Percentiles rank a stretch among this genome's conserved stretches.
phyloP scores from a whole-genome alignment of 2,329 filamentous ascomycete genomes.

The Arthrobotrys megalospora region DNA sequence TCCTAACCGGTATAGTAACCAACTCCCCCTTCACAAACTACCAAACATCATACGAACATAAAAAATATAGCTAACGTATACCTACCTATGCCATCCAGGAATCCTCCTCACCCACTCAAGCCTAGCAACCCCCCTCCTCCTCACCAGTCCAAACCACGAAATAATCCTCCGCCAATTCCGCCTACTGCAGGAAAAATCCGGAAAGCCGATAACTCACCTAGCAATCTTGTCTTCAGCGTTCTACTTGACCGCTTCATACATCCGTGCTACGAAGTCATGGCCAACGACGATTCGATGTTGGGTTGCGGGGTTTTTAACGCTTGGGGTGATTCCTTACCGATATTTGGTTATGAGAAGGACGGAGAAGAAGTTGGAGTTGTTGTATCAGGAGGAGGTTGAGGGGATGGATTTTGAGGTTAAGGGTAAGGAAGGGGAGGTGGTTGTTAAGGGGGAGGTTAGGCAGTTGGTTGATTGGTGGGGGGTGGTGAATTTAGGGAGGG shows the following conservation, averaged over 20 bases:
- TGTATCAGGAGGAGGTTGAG: slow-evolving; percentile 46
- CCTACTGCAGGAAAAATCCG: background rate
- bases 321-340: slow-evolving; percentile 29
- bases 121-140: slow-evolving; percentile 37
- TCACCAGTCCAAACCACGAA: slow-evolving; percentile 26
- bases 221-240: slow-evolving; percentile 19
- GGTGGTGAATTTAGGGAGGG: slow-evolving; percentile 45
- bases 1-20: slow-evolving; percentile 36
- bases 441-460: slow-evolving; percentile 48
- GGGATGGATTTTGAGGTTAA: slow-evolving; percentile 3
- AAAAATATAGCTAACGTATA: background rate
- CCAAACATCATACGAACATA: background rate
- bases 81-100: slow-evolving; percentile 7
- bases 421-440: slow-evolving; percentile 22
- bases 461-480: slow-evolving; percentile 54
- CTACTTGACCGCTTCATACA: slow-evolving; percentile 18
- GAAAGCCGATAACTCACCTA: background rate
- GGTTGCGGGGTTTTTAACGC: background rate
- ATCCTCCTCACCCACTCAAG: slow-evolving; percentile 41
- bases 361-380: slow-evolving; percentile 29
- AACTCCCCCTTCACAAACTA: background rate
- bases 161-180: slow-evolving; percentile 52
- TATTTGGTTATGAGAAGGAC: slow-evolving; percentile 37
- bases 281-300: slow-evolving; percentile 15
- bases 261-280: background rate